A percentile compares a stretch with the other conserved stretches of the same genome.
These are phyloP conservation scores for Trametes villosa DNA, from an alignment of 768 basidiomycete genomes.

Conservation along the genomic window DNA sequence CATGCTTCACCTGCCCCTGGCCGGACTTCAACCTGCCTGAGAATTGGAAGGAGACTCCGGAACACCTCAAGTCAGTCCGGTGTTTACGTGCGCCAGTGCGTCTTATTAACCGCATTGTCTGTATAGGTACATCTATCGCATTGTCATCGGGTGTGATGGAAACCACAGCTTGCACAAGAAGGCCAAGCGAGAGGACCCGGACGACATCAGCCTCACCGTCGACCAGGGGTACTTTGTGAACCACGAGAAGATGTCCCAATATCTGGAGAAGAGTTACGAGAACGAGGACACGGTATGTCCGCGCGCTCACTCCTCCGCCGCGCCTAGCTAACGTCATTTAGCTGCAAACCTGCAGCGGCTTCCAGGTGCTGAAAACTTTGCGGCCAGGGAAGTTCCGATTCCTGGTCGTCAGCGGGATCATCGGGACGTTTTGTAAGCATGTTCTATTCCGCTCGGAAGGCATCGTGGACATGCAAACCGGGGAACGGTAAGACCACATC, in stretches of 20 bases:
- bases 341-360: not conserved
- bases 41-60: not conserved
- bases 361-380: not conserved
- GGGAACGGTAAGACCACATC: not conserved
- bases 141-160: not conserved
- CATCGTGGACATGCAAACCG: not conserved
- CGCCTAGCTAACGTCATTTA: not conserved
- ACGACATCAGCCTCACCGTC: not conserved
- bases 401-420: not conserved
- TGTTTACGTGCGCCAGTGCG: not conserved
- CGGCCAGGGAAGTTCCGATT: not conserved
- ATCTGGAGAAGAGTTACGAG: not conserved
- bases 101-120: not conserved
- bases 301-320: not conserved
- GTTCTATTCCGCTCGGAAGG: not conserved
- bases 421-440: not conserved
- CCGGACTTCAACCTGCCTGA: slow-evolving; percentile 1
- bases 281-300: not conserved
- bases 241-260: not conserved
- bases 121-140: not conserved
- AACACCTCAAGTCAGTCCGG: not conserved
- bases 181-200: not conserved
- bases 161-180: slow-evolving; percentile 4
- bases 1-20: not conserved
- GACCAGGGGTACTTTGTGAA: not conserved